A percentile compares a stretch with the other conserved stretches of the same genome.
Evolutionary conservation across 257 asterid genomes (phyloP).

Genomic region (Solanum chmielewskii): DNA sequence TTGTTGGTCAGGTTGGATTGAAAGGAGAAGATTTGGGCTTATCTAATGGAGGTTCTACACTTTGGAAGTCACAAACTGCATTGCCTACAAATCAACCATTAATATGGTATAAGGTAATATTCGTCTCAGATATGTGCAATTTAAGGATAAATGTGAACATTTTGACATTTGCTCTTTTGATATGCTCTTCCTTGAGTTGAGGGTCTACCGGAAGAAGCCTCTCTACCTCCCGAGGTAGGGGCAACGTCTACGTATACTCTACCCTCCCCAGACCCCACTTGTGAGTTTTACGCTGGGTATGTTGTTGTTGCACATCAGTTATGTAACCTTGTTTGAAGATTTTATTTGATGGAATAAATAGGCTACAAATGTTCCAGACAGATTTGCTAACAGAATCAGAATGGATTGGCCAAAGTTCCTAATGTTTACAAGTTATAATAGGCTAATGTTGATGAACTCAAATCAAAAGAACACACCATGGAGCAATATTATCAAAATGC

Average conservation of each 20-base stretch:
- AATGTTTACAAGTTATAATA: neutral
- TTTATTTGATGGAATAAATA: neutral
- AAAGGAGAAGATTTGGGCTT: conserved; percentile 65
- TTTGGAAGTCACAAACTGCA: conserved; percentile 46
- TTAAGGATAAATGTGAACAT: neutral
- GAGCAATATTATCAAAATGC: neutral
- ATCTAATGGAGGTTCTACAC: conserved; percentile 50
- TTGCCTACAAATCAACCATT: conserved; percentile 74
- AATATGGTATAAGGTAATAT: conserved; percentile 83
- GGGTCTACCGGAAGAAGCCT: neutral
- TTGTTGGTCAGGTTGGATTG: conserved; percentile 59
- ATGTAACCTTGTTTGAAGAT: neutral
- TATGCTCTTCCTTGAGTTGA: neutral
- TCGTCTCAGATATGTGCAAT: neutral
- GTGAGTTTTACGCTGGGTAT: neutral
- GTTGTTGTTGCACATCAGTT: neutral
- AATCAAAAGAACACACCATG: neutral
- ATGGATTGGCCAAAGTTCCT: neutral
- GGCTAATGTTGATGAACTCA: neutral
- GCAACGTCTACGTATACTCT: neutral
- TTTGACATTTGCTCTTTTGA: neutral
- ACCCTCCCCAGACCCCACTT: neutral
- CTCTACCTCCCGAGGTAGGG: neutral
- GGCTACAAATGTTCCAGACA: neutral
- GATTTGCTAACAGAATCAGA: neutral